Base-by-base conservation (phyloP, 495 filamentous ascomycete genomes). In the Aspergillus wentii region DNA sequence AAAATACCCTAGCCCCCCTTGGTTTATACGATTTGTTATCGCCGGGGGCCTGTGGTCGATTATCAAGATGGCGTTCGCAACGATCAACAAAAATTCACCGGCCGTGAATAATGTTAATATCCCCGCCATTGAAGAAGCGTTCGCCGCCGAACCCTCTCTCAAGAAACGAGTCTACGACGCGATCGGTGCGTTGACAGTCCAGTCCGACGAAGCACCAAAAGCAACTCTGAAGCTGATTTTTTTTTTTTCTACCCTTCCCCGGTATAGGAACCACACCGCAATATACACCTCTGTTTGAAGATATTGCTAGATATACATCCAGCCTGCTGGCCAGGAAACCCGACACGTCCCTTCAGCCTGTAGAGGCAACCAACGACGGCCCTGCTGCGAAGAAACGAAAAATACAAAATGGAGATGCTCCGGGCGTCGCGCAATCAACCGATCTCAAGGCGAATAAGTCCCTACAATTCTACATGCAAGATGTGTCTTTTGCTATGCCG, bases 401-500 rank as follows among this genome's bases (percentile, higher is more conserved):
- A 68, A 52, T 72, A 66, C 56, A 74, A 47, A 61, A 73, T 64
- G 53, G 75, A 44, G 34, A 62, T 51, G 38, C 42, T 56, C 26
- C 59, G 50, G 53, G 54, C 51, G 26, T 54, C 59, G 44, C 49
- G 66, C 56, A 65, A 55, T 51, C 59, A 48, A 47, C 64, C 55
- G 44, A 70, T 56, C 17, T 71, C 48, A 55, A 70, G 55, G 56
- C 60, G 55, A 51, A 66, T 44, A 43, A 46, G 28, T 44, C 57
- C 21, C 40, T 62, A 38, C 57, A 59, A 38, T 71, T 65, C 44
- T 79, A 81, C 41, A 71, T 88, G 30, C 75, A 79, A 43, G 83
- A 90, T 42, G 72, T 90, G 9, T 87, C 84, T 1, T 75, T 88
- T 23, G 71, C 79, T 3, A 74, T 85, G n/a, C 92, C 92, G 11